A percentile compares a stretch with the other conserved stretches of the same genome.
phyloP scores from a whole-genome alignment of 2,329 filamentous ascomycete genomes.

The Phaeosphaeria sp. region DNA sequence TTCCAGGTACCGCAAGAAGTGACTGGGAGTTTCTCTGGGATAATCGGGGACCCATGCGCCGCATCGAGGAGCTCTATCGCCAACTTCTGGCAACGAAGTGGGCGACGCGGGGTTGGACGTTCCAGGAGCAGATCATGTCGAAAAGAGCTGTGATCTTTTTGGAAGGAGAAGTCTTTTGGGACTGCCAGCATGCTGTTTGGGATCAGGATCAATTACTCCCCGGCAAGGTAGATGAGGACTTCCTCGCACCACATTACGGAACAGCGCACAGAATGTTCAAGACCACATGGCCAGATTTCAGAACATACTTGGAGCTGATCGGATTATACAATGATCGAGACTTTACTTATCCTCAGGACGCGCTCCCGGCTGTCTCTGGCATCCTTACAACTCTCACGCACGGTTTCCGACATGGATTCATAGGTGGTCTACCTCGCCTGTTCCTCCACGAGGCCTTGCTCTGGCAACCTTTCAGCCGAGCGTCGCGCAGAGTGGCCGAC shows the following conservation, averaged over 20 bases:
- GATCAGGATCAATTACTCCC: conserved; percentile 1
- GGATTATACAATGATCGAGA: conserved; percentile 13
- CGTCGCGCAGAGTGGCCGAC: conserved; percentile 6
- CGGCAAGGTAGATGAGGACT: neutral
- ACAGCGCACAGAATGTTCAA: conserved; percentile 3
- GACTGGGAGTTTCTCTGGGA: neutral
- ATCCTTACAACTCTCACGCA: conserved; percentile 1
- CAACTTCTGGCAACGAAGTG: conserved; percentile 6
- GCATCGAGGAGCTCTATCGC: neutral
- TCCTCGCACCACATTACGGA: neutral
- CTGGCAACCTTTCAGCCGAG: conserved; percentile 11
- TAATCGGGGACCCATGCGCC: neutral
- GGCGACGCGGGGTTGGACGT: conserved; percentile 16
- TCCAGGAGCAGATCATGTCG: conserved; percentile 14
- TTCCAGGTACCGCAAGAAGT: neutral
- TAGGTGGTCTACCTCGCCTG: conserved; percentile 7
- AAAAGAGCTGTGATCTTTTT: conserved; percentile 10
- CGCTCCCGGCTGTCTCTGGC: conserved; percentile 8
- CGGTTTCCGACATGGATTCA: conserved; percentile 7
- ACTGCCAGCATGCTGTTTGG: conserved; percentile 8
- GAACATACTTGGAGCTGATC: conserved; percentile 5
- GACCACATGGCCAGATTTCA: conserved; percentile 9
- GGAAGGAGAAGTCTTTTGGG: conserved; percentile 10
- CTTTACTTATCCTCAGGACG: conserved; percentile 14
- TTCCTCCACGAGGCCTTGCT: conserved; percentile 12